These are phyloP conservation scores for Calonectria pseudoturangicola DNA, from an alignment of 2,329 filamentous ascomycete genomes.

Conservation along the genomic window DNA sequence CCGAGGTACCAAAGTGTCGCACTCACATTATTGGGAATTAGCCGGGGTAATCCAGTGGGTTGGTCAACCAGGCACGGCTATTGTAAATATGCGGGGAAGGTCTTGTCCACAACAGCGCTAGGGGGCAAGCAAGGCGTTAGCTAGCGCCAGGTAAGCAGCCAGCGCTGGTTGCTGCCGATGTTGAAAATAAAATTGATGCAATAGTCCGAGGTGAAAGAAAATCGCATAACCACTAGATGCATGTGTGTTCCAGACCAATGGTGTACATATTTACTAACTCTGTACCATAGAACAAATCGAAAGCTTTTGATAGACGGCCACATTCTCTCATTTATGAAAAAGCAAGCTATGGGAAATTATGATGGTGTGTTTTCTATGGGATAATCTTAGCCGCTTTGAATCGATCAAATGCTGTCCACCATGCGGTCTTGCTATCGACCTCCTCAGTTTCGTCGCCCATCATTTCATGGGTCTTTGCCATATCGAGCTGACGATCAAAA, in stretches of 20 bases:
- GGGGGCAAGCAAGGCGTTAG: neutral
- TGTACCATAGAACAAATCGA: neutral
- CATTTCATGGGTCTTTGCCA: constrained; percentile 57
- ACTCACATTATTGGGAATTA: constrained; percentile 17
- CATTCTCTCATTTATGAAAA: neutral
- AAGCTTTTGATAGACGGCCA: neutral
- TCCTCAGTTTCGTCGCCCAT: constrained; percentile 56
- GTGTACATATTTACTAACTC: neutral
- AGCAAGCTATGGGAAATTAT: neutral
- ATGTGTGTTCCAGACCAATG: no score
- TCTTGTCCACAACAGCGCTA: neutral
- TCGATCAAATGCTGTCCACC: constrained; percentile 59
- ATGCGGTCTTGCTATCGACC: constrained; percentile 54
- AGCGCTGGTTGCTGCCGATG: no score
- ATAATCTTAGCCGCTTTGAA: constrained; percentile 59
- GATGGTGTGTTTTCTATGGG: constrained; percentile 43
- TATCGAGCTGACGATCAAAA: constrained; percentile 60
- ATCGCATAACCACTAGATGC: no score
- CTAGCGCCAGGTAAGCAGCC: no score
- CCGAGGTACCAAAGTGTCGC: constrained; percentile 23
- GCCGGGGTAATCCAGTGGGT: constrained; percentile 29
- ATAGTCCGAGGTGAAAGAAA: neutral
- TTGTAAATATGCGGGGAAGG: constrained; percentile 11
- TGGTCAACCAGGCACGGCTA: constrained; percentile 13
- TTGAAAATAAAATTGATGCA: neutral